Percentiles rank a stretch among this genome's conserved stretches.
phyloP scores from a whole-genome alignment of 1,284 basidiomycete genomes.

The Ceratobasidium theobromae region DNA sequence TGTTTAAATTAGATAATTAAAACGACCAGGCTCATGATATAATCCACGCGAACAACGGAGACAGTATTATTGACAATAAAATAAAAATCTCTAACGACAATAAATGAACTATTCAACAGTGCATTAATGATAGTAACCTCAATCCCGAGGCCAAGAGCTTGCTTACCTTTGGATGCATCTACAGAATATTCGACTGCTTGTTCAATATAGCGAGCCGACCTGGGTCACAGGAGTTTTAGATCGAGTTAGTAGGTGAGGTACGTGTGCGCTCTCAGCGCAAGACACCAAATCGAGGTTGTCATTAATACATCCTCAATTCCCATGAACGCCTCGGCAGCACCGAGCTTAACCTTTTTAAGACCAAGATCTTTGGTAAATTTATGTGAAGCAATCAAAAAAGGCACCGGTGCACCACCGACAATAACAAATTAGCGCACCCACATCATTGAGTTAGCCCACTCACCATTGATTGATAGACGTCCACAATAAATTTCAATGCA shows the following conservation, averaged over 20 bases:
- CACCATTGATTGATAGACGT: too few species aligned
- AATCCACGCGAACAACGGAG: neutral
- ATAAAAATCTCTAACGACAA: conserved; percentile 5
- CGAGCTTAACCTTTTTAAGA: conserved; percentile 95
- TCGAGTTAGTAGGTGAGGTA: too few species aligned
- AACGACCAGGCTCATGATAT: neutral
- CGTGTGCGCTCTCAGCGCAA: conserved; percentile 25
- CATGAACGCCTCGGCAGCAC: conserved; percentile 99
- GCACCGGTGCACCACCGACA: conserved; percentile 58
- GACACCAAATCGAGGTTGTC: neutral
- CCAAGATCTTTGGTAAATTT: conserved; percentile 88
- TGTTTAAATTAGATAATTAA: neutral
- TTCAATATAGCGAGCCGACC: conserved; percentile 68
- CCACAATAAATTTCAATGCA: too few species aligned
- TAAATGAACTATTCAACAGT: conserved; percentile 8
- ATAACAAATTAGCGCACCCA: too few species aligned
- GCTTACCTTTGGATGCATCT: conserved; percentile 86
- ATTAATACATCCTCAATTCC: conserved; percentile 90
- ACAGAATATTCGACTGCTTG: conserved; percentile 96
- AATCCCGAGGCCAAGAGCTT: neutral
- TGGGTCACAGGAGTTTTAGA: conserved; percentile 46
- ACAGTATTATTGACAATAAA: conserved; percentile 26
- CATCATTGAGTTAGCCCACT: too few species aligned
- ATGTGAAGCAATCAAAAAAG: conserved; percentile 68
- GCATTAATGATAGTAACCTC: neutral